Base-by-base conservation (phyloP, 495 filamentous ascomycete genomes). In the Chaetomium fimeti region DNA sequence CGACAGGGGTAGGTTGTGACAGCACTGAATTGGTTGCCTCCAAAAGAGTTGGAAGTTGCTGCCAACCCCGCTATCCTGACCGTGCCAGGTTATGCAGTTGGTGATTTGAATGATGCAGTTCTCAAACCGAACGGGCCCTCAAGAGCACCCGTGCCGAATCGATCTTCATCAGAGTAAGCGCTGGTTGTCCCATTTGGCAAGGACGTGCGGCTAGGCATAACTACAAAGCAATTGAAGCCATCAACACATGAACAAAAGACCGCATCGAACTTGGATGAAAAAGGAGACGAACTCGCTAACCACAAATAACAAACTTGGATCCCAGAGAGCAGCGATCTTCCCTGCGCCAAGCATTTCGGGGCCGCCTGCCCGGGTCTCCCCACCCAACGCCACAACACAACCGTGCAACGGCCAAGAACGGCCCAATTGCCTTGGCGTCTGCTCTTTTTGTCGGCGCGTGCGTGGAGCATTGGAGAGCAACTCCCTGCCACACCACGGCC, bases 1-100 rank as follows among this genome's bases (percentile, higher is more conserved):
- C 9, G 53, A 20, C 53, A 56, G 20, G 53, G 53, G n/a, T n/a
- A 32, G 53, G n/a, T n/a, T 5, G 11, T 40, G 53, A 24, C 11
- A 22, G 28, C 6, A 2, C 32, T n/a, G n/a, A 40, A 55, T 56
- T 56, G 53, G 53, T 40, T 56, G 53, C 53, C 53, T 56, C 53
- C 53, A 5, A 36, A 36, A 36, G 12, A 36, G 3, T 9, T 36
- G 32, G 32, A 36, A 36, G 32, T 36, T 36, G 8, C 32, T 36
- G 32, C 8, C 32, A 36, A 36, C 32, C 32, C 32, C 32, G 32
- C 32, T 11, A 32, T 9, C 32, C 32, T 9, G 32, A 36, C 32
- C 12, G 32, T 36, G 5, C 32, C 32, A 9, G 8, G 32, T 36
- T 36, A 36, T 36, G 32, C 32, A 36, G 32, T 36, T 36, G 32